Base-by-base conservation (phyloP, 176 grass and related monocot genomes). In the Oryza glaberrima region DNA sequence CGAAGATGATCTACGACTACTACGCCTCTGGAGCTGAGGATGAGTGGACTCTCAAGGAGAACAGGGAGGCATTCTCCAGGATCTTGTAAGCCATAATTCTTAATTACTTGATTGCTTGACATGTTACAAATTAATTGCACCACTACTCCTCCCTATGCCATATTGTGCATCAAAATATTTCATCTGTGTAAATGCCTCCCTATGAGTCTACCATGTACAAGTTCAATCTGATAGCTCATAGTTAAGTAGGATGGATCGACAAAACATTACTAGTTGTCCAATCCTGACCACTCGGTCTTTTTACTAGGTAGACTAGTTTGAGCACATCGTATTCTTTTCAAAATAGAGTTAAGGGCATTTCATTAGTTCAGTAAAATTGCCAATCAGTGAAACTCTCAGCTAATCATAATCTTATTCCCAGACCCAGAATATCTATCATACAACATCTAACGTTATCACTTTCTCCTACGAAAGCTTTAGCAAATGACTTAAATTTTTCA, bases 1-100 rank as follows among this genome's bases (percentile, higher is more conserved):
- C 94, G 1, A 97, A 94, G 87, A 88, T 90, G 94, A 19, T 69
- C 67, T 97, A 88, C 70, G 94, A 97, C 83, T 97, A 94, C 83
- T 97, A 92, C 49, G 91, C 92, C 3, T 97, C 94, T 3, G 94
- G 94, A 13, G 90, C 94, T 20, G 94, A 97, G 83, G 94, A 97
- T 60, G 87, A 97, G 80, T 97, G 94, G 94, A 94, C 92, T 72
- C 92, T 97, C 72, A 86, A 92, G 80, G 94, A 97, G 87, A 97
- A 97, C 73, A 79, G 92, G 72, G 92, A 94, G 61, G 94, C 94
- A 11, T 97, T 97, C 85, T 81, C 92, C n/a, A 89, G 92, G 82
- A 94, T 97, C 91, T 69, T 97, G 94, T 97, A 90, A 84, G 90
- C 70, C 52, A n/a, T 58, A 20, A 58, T 75, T 26, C 16, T 17